Base-by-base conservation (phyloP, 1,284 basidiomycete genomes). In the Hypsizygus ulmarius region DNA sequence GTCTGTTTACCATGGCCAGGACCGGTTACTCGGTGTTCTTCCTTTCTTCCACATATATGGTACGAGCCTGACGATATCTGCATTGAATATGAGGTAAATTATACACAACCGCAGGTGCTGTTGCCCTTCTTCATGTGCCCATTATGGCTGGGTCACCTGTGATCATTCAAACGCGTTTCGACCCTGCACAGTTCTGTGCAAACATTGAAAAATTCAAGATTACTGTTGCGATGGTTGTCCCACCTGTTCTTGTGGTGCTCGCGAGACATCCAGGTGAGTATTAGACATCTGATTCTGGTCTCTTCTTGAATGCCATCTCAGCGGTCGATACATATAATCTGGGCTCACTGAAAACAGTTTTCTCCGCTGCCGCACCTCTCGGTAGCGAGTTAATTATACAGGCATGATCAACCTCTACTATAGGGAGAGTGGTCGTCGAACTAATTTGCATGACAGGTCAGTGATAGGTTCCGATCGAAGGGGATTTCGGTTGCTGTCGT, bases 301-400 rank as follows among this genome's bases (percentile, higher is more conserved):
- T 15, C 18, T 5, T 3, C 1, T 15, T 29, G 11, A 27, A 27
- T 8, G 6, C 30, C 42, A 3, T 9, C 27, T 4, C 39, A 73
- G 82, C 78, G n/a, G 75, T 88, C 1, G 75, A 81, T 38, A 77
- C 87, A 63, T 87, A 87, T 64, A 76, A 93, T 59, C 53, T 94
- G 43, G 77, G 73, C 3, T 77, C 78, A 1, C 62, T 96, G 10
- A 67, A 72, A 19, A 66, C 78, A 5, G 59, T 93, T 40, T 74
- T 84, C 55, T 88, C 82, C 1, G 93, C 90, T 5, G 94, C 92
- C 0, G 94, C 94, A 1, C 92, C 93, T 0, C 74, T 94, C 5
- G 82, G 87, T 1, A 70, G 71, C 0, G 75, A 79, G 7, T 72
- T 93, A 10, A 78, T 81, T 9, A 65, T 74, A 29, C 50, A 71